phyloP scores from a whole-genome alignment of 768 basidiomycete species.

The Russula abietina region DNA sequence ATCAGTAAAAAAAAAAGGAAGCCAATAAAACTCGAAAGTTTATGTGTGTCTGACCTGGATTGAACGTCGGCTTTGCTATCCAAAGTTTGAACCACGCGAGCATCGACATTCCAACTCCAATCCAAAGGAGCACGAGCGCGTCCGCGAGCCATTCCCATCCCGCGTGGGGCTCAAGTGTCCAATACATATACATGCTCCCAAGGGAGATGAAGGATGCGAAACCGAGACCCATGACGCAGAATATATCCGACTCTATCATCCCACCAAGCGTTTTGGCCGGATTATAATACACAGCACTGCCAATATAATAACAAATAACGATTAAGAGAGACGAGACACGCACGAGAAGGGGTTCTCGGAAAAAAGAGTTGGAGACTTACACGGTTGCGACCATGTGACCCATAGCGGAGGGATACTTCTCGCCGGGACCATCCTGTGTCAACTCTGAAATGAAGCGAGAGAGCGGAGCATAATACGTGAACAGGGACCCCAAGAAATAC shows the following conservation, averaged over 20 bases:
- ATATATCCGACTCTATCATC: conserved; percentile 88
- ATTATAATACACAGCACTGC: conserved; percentile 80
- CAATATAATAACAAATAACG: no score
- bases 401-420: conserved; percentile 57
- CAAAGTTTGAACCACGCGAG: conserved; percentile 90
- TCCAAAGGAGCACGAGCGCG: conserved; percentile 67
- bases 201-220: conserved; percentile 72
- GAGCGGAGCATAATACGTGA: conserved; percentile 81
- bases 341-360: not conserved
- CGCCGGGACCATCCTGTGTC: conserved; percentile 44
- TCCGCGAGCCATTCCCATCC: conserved; percentile 76
- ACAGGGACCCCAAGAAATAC: conserved; percentile 84
- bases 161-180: conserved; percentile 65
- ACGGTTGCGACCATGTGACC: conserved; percentile 92
- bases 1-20: not conserved
- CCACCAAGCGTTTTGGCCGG: conserved; percentile 90
- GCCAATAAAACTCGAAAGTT: not conserved
- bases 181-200: conserved; percentile 69
- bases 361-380: conserved; percentile 39
- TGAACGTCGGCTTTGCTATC: conserved; percentile 86
- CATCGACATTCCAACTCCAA: conserved; percentile 74
- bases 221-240: conserved; percentile 62
- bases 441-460: conserved; percentile 63
- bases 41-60: conserved; percentile 55
- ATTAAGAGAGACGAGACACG: conserved; percentile 3